Evolutionary conservation across 345 rosid species (phyloP).

Genomic region (Brassica rapa): DNA sequence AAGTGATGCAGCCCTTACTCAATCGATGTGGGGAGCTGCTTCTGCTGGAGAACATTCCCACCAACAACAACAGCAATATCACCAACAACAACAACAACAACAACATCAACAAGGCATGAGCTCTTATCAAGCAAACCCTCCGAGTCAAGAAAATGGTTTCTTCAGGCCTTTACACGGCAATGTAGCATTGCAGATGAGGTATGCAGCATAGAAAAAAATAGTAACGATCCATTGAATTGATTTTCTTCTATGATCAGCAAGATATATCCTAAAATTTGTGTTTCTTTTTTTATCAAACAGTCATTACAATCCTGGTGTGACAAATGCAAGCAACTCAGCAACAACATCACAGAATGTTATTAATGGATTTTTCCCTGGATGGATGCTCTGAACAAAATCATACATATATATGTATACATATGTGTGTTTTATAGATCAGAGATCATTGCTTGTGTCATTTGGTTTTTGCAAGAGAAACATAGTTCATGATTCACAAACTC

Average conservation of each 20-base stretch:
- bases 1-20: conserved; percentile 37
- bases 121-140: conserved; percentile 30
- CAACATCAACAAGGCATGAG: conserved; percentile 29
- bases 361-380: conserved; percentile 46
- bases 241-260: not conserved
- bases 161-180: conserved; percentile 43
- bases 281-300: conserved; percentile 13
- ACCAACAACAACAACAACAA: not conserved
- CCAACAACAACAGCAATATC: conserved; percentile 9
- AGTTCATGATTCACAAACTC: conserved; percentile 34
- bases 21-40: conserved; percentile 32
- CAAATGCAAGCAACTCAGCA: conserved; percentile 39
- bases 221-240: not conserved
- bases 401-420: conserved; percentile 17
- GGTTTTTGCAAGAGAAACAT: conserved; percentile 29
- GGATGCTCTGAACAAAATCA: conserved; percentile 45
- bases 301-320: conserved; percentile 40
- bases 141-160: conserved; percentile 38
- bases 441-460: conserved; percentile 25
- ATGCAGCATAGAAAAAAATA: not conserved
- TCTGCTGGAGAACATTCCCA: conserved; percentile 32
- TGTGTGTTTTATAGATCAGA: not conserved
- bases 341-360: conserved; percentile 42
- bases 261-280: not conserved
- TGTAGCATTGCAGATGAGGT: conserved; percentile 45